Evolutionary conservation across 805 yeast species (phyloP).

Genomic region (Metschnikowia shivogae): DNA sequence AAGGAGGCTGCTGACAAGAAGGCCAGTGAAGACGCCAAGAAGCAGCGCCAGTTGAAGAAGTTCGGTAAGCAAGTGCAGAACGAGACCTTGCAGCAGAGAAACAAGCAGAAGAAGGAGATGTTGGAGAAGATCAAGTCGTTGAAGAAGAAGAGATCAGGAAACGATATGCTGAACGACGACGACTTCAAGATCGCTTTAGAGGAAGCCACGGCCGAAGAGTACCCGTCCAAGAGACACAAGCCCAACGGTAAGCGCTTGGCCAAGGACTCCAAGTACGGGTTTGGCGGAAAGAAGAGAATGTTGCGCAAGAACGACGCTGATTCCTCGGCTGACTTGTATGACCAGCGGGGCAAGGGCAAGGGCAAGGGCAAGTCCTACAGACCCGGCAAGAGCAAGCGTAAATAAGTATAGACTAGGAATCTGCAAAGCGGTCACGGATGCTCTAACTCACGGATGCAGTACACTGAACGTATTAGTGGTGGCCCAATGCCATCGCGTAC

Average conservation of each 20-base stretch:
- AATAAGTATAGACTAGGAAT: slow-evolving; percentile 9
- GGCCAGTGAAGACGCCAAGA: slow-evolving; percentile 89
- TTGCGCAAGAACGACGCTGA: slow-evolving; percentile 68
- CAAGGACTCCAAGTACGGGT: slow-evolving; percentile 70
- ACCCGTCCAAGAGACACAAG: slow-evolving; percentile 46
- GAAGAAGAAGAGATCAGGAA: slow-evolving; percentile 79
- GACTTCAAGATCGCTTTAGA: slow-evolving; percentile 86
- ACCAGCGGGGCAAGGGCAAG: slow-evolving; percentile 12
- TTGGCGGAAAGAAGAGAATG: slow-evolving; percentile 74
- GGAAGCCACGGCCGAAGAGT: slow-evolving; percentile 70
- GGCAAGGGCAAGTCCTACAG: slow-evolving; percentile 24
- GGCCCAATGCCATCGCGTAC: no score
- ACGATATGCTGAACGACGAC: slow-evolving; percentile 67
- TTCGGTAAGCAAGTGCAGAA: slow-evolving; percentile 96
- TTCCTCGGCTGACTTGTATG: slow-evolving; percentile 58
- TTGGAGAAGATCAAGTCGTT: slow-evolving; percentile 86
- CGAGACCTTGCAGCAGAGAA: slow-evolving; percentile 89
- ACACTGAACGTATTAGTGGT: no score
- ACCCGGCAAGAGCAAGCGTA: slow-evolving; percentile 42
- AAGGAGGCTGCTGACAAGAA: slow-evolving; percentile 79
- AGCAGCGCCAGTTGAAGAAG: slow-evolving; percentile 91
- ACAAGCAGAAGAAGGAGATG: slow-evolving; percentile 86
- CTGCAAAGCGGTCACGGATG: not conserved
- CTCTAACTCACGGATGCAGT: no score
- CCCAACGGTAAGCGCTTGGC: slow-evolving; percentile 65